phyloP scores from a whole-genome alignment of 129 eudicot species.

The Deinandra increscens region DNA sequence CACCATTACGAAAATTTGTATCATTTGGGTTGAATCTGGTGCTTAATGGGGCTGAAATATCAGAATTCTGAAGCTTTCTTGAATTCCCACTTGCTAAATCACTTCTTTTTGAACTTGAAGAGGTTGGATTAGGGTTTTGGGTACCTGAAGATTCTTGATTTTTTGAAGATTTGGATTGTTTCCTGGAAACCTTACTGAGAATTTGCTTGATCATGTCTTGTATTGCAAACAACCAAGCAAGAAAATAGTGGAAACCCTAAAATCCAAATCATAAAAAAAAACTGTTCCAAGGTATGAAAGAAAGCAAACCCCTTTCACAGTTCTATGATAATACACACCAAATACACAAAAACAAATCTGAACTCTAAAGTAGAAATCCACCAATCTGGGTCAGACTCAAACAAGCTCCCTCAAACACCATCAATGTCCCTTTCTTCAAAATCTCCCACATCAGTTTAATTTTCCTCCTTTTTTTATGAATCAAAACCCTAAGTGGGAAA shows the following conservation, averaged over 20 bases:
- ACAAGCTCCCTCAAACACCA: conserved; percentile 39
- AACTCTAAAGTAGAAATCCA: conserved; percentile 45
- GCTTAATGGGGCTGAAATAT: conserved; percentile 42
- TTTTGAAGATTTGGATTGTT: conserved; percentile 58
- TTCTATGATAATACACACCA: conserved; percentile 26
- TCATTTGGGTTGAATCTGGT: conserved; percentile 36
- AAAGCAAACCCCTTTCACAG: conserved; percentile 19
- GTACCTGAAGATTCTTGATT: conserved; percentile 40
- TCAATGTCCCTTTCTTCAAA: conserved; percentile 31
- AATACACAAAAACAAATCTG: conserved; percentile 30
- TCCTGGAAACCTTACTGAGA: conserved; percentile 69
- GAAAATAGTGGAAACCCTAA: conserved; percentile 13
- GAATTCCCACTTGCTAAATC: conserved; percentile 47
- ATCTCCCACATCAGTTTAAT: conserved; percentile 34
- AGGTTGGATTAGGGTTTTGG: conserved; percentile 33
- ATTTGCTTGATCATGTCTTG: conserved; percentile 71
- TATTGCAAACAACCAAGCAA: conserved; percentile 13
- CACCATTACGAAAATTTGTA: conserved; percentile 34
- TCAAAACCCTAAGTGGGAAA: conserved; percentile 32
- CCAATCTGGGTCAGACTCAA: conserved; percentile 42
- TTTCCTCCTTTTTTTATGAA: conserved; percentile 18
- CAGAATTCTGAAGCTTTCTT: conserved; percentile 45
- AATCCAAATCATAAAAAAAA: conserved; percentile 25
- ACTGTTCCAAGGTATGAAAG: conserved; percentile 14
- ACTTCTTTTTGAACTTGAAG: conserved; percentile 50